These are phyloP conservation scores for Mycena rosella DNA, from an alignment of 768 basidiomycete species.

Conservation along the genomic window DNA sequence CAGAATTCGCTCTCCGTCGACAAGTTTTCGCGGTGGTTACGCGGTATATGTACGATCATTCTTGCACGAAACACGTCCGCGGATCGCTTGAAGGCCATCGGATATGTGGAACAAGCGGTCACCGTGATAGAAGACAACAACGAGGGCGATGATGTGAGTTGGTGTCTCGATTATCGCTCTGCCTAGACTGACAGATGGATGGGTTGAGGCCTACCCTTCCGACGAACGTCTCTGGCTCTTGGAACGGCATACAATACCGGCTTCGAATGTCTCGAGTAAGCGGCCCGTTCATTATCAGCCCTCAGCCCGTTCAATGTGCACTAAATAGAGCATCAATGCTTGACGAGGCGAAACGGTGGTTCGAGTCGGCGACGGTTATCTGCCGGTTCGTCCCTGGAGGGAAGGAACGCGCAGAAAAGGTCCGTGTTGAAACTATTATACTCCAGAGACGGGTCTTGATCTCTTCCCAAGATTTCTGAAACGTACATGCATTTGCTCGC, in stretches of 20 bases:
- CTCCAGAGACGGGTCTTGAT: not conserved
- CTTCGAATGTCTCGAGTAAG: conserved; percentile 87
- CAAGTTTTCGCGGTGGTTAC: conserved; percentile 90
- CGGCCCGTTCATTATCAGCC: conserved; percentile 12
- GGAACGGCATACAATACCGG: conserved; percentile 87
- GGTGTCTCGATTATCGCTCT: not conserved
- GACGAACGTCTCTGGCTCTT: conserved; percentile 91
- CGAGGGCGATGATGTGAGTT: conserved; percentile 61
- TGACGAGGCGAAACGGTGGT: conserved; percentile 90
- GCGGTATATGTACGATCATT: conserved; percentile 86
- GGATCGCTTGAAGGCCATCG: conserved; percentile 81
- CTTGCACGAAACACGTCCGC: conserved; percentile 74
- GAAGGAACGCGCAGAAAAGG: conserved; percentile 75
- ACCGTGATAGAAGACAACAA: conserved; percentile 77
- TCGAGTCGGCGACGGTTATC: conserved; percentile 80
- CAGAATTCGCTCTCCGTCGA: conserved; percentile 76
- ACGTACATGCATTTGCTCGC: conserved; percentile 76
- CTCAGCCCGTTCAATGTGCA: conserved; percentile 19
- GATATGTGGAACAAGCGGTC: conserved; percentile 85
- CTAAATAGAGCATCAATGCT: conserved; percentile 70
- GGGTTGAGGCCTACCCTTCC: conserved; percentile 79
- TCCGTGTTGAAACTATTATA: conserved; percentile 45
- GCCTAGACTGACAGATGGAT: conserved; percentile 26
- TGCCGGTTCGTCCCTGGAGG: conserved; percentile 85
- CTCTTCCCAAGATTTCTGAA: conserved; percentile 69